A percentile compares a stretch with the other conserved stretches of the same genome.
phyloP scores from a whole-genome alignment of 768 basidiomycete species.

The Suillus americanus region DNA sequence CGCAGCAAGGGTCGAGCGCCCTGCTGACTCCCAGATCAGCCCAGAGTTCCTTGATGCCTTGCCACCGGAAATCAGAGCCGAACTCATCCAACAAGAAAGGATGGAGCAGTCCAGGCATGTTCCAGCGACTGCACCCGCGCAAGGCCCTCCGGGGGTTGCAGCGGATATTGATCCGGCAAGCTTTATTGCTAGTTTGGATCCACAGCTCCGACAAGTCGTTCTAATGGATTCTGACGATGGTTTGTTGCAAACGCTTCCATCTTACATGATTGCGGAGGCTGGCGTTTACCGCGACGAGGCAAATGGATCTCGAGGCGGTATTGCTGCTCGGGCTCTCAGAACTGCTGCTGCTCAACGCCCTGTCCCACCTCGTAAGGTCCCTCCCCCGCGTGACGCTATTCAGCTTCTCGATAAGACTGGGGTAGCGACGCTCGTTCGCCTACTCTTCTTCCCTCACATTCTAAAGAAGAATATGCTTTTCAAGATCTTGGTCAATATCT shows the following conservation, averaged over 20 bases:
- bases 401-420: conserved; percentile 90
- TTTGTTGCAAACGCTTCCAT: conserved; percentile 77
- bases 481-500: conserved; percentile 90
- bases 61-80: conserved; percentile 94
- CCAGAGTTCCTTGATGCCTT: conserved; percentile 94
- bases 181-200: conserved; percentile 91
- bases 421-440: conserved; percentile 83
- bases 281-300: conserved; percentile 65
- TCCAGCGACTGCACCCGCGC: conserved; percentile 30
- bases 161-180: conserved; percentile 85
- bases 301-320: conserved; percentile 31
- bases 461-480: conserved; percentile 82
- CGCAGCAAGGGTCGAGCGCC: conserved; percentile 71
- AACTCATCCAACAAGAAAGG: conserved; percentile 94
- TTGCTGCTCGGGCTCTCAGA: conserved; percentile 12
- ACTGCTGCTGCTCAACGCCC: conserved; percentile 24
- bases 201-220: conserved; percentile 86
- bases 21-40: conserved; percentile 86
- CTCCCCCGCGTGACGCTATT: conserved; percentile 79
- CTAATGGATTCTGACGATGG: conserved; percentile 86
- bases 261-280: conserved; percentile 85
- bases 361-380: conserved; percentile 46
- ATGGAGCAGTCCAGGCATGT: conserved; percentile 71
- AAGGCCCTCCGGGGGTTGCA: conserved; percentile 40
- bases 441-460: conserved; percentile 96